Base-by-base conservation (phyloP, 2,329 filamentous ascomycete genomes). In the Hirsutella thompsonii region DNA sequence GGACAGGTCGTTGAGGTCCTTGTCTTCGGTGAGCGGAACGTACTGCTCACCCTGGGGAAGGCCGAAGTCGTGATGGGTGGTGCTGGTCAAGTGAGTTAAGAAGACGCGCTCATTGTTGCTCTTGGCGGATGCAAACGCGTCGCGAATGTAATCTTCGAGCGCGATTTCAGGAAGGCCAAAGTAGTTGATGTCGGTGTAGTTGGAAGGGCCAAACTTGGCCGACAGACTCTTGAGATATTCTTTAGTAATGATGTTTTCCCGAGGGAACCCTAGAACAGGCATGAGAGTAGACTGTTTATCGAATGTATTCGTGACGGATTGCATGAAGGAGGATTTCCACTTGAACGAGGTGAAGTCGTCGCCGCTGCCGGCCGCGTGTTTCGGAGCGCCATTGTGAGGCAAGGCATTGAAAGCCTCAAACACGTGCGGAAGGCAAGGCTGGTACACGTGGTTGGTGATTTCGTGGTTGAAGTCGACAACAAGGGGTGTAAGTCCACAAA, bases 381-480 rank as follows among this genome's bases (percentile, higher is more conserved):
- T 19, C 2, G 11, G 4, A 18, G 14, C 18, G 32, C 16, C 26
- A 1, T 43, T 44, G 14, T 51, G 49, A 3, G 39, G 23, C 3
- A 58, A 42, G 2, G 41, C 19, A 35, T 60, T 61, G 42, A 63
- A 43, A 5, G 54, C 50, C 11, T 60, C 49, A 3, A 61, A 46
- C 16, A 61, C 47, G 1, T 62, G 66, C 1, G 65, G 60, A 41
- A 68, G 43, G 36, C 66, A 69, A 0, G 66, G 66, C 38, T 69
- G 65, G 47, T 69, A 69, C 14, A 68, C 50, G 39, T 68, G 62
- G n/a, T 65, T 52, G 9, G 54, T 46, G 36, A 58, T 57, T 43
- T 68, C 66, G n/a, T 56, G 51, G 38, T 68, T 67, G 41, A 64
- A 63, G 36, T 68, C 64, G 2, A 55, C 60, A 1, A 65, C 56